Evolutionary conservation across 208 protist species (phyloP), one percentile per base, ranked within the genome.

Genomic region (Borovskyia barvae): DNA sequence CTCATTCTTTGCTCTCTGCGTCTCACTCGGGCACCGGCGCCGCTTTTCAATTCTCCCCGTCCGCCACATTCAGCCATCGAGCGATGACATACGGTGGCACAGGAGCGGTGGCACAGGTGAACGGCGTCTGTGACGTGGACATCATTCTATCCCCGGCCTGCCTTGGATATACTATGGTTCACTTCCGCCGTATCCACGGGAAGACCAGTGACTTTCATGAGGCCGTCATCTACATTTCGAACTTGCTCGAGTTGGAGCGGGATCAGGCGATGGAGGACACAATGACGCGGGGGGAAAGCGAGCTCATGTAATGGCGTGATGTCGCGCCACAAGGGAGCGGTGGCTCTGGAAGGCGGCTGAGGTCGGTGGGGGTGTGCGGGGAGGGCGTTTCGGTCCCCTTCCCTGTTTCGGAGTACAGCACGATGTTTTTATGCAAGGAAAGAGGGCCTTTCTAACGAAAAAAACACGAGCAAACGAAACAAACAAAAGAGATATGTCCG

Each of bases 191-290:
- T 62, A 92, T 95, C 60, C 72, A 88, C 43, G 88, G 88, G 5
- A 88, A 79, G 25, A 95, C 88, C 5, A 83, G 69, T 19, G 84
- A 89, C 55, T 95, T 92, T 59, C 88, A 92, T 54, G 88, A 95
- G 65, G 81, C 82, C 2, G 82, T 95, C n/a, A 61, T 52, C 0
- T 95, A 77, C 56, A 83, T 95, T 29, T 84, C 85, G 0, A 84
- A 80, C 51, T 24, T 91, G 40, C 56, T 95, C 8, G 85, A 87
- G 28, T 26, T 63, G 20, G 88, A 95, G 50, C 74, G 88, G 17
- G 75, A 91, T 62, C 82, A 92, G 60, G 88, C 88, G 17, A 83
- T 87, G 54, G 66, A 90, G 51, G 88, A 95, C 57, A 88, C 77
- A 5, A 77, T 92, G 55, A 77, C 88, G n/a, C 32, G 77, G 17